These are phyloP conservation scores for Leucaena leucocephala DNA, from an alignment of 306 rosid species.

Conservation along the genomic window DNA sequence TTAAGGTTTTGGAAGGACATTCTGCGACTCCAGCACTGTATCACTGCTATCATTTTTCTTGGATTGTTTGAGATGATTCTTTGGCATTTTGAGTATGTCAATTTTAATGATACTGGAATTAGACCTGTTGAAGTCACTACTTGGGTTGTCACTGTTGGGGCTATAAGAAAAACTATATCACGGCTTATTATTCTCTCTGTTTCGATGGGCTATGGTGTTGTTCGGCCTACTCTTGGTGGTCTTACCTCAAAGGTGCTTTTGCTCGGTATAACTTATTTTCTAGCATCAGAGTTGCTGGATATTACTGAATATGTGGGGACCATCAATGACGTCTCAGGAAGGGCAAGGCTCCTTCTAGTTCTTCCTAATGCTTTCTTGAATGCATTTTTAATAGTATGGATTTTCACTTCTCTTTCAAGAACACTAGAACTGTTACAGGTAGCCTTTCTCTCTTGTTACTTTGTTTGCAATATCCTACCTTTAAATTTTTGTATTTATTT, in stretches of 20 bases:
- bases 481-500: conserved; percentile 14
- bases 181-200: conserved; percentile 83
- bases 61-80: conserved; percentile 98
- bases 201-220: conserved; percentile 99
- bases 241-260: conserved; percentile 93
- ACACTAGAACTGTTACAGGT: conserved; percentile 97
- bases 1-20: conserved; percentile 90
- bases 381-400: conserved; percentile 93
- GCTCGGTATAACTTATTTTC: conserved; percentile 80
- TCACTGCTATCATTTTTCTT: conserved; percentile 73
- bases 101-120: conserved; percentile 77
- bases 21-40: conserved; percentile 92
- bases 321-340: conserved; percentile 85
- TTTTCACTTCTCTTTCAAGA: conserved; percentile 89
- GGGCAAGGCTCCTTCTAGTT: conserved; percentile 89
- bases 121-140: conserved; percentile 83
- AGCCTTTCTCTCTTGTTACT: conserved; percentile 20
- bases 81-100: conserved; percentile 85
- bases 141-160: conserved; percentile 91
- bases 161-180: conserved; percentile 75
- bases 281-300: conserved; percentile 85
- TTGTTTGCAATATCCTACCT: conserved; percentile 27
- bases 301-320: conserved; percentile 93
- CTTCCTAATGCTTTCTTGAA: conserved; percentile 94
- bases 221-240: conserved; percentile 97